Conservation (phyloP, 345 rosid species). For the Hibiscus trionum region DNA sequence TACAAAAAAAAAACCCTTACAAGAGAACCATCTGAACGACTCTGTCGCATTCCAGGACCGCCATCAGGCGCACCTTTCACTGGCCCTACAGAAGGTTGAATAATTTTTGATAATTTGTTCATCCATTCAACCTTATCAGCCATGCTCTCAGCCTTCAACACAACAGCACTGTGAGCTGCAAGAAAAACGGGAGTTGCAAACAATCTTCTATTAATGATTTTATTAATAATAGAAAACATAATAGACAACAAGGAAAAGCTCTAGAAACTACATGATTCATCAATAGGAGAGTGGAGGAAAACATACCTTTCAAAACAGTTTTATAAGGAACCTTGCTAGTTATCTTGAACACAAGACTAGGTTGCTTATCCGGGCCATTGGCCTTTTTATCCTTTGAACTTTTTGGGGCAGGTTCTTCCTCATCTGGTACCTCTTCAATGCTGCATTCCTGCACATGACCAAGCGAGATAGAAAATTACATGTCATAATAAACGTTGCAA, state of each 20-base stretch:
- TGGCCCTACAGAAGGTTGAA: constrained; percentile 64
- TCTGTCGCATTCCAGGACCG: constrained; percentile 57
- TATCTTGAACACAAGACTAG: constrained; percentile 73
- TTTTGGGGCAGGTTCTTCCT: constrained; percentile 64
- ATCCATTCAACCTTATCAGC: constrained; percentile 89
- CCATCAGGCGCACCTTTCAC: constrained; percentile 31
- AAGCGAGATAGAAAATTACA: not conserved
- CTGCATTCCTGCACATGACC: constrained; percentile 58
- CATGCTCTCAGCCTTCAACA: constrained; percentile 80
- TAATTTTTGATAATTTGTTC: constrained; percentile 58
- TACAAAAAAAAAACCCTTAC: constrained; percentile 38
- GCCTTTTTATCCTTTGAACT: constrained; percentile 77
- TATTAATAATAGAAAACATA: not conserved
- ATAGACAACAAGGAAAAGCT: not conserved
- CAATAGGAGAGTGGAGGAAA: not conserved
- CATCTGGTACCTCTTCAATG: constrained; percentile 75
- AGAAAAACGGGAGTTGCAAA: not conserved
- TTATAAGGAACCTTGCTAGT: constrained; percentile 86
- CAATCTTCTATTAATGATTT: not conserved
- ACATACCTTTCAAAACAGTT: constrained; percentile 70
- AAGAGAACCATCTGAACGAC: constrained; percentile 92
- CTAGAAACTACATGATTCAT: not conserved
- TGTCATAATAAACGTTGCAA: not conserved
- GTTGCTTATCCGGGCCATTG: constrained; percentile 71
- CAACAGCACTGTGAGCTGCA: constrained; percentile 76